Conservation (phyloP, 148 eudicot genomes). For the Spergularia marina region DNA sequence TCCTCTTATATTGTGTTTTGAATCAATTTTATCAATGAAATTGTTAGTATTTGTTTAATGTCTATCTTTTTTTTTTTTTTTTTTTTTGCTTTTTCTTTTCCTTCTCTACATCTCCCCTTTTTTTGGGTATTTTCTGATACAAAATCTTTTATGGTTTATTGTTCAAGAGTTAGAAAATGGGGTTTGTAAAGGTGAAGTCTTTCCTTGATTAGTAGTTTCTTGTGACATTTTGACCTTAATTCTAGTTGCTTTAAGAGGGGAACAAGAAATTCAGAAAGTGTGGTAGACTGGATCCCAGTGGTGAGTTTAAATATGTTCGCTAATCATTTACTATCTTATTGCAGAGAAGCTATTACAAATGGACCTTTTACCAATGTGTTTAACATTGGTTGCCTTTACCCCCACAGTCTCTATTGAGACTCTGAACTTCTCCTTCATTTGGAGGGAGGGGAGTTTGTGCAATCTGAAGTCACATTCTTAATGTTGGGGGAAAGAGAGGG, state of each 20-base stretch:
- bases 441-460: constrained; percentile 27
- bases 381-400: constrained; percentile 32
- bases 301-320: constrained; percentile 28
- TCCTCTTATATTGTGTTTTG: too few relatives aligned
- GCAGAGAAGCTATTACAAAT: constrained; percentile 35
- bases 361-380: constrained; percentile 35
- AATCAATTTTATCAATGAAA: too few relatives aligned
- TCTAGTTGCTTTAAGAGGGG: constrained; percentile 6
- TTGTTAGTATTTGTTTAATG: too few relatives aligned
- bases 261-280: not conserved
- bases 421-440: constrained; percentile 29
- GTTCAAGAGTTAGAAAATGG: not conserved
- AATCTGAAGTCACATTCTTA: constrained; percentile 29
- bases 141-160: not conserved
- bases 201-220: constrained; percentile 1
- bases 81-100: too few relatives aligned
- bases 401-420: constrained; percentile 22
- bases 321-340: constrained; percentile 39
- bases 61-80: too few relatives aligned
- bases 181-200: not conserved
- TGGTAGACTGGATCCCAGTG: constrained; percentile 18
- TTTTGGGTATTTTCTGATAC: not conserved
- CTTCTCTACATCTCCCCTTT: not conserved
- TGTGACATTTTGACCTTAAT: not conserved
- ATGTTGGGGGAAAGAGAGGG: constrained; percentile 35